Percentiles rank a stretch among this genome's conserved stretches.
These are phyloP conservation scores for Pyrus betulifolia DNA, from an alignment of 306 rosid species.

Conservation along the genomic window DNA sequence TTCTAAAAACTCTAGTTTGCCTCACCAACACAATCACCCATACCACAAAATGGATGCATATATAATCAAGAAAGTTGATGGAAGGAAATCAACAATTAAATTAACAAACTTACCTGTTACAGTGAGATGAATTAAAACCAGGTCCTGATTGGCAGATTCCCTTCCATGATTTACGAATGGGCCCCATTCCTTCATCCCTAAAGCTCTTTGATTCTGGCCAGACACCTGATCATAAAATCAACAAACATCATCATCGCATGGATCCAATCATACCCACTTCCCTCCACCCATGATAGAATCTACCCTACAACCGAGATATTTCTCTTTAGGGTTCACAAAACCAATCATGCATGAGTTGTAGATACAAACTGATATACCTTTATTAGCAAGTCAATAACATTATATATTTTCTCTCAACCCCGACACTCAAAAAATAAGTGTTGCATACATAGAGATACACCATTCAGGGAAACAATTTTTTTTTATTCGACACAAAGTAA, in stretches of 20 bases:
- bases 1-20: neutral
- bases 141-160: conserved; percentile 69
- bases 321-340: too few species aligned
- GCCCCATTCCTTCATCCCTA: conserved; percentile 63
- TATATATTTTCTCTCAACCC: too few species aligned
- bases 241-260: neutral
- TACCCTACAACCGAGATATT: neutral
- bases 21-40: neutral
- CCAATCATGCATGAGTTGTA: too few species aligned
- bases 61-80: neutral
- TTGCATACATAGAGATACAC: too few species aligned
- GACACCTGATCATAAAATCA: conserved; percentile 41
- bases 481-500: too few species aligned
- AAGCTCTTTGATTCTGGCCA: conserved; percentile 90
- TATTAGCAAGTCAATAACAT: too few species aligned
- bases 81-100: neutral
- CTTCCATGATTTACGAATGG: conserved; percentile 69
- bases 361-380: too few species aligned
- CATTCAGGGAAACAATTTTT: too few species aligned
- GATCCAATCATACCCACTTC: neutral
- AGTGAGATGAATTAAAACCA: conserved; percentile 49
- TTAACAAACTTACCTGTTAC: conserved; percentile 42
- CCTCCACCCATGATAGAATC: fast-evolving
- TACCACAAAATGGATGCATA: neutral
- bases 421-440: too few species aligned